A percentile compares a stretch with the other conserved stretches of the same genome.
Conservation (phyloP, 2,329 filamentous ascomycete species). For the Alternaria brassicicola region DNA sequence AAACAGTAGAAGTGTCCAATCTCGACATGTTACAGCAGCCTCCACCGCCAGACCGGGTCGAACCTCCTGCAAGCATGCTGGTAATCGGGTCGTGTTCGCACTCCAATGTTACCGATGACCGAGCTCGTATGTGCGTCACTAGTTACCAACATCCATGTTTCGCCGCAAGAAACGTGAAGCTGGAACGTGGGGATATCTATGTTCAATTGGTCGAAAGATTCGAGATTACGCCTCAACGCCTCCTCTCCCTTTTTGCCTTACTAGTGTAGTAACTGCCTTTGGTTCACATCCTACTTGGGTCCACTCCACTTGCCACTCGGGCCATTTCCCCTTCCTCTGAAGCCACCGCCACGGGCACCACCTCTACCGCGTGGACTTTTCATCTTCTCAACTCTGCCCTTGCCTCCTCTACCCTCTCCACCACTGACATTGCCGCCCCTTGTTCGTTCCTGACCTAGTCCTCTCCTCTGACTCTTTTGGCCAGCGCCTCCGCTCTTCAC, state of each 20-base stretch:
- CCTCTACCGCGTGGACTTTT: constrained; percentile 15
- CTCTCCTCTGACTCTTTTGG: constrained; percentile 39
- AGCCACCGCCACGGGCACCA: constrained; percentile 18
- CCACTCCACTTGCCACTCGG: constrained; percentile 14
- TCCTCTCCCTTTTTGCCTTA: constrained; percentile 7
- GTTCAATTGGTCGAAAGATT: background rate
- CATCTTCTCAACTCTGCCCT: constrained; percentile 18
- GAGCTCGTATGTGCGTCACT: background rate
- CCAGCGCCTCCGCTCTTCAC: constrained; percentile 27
- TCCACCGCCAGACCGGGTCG: background rate
- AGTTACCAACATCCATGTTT: background rate
- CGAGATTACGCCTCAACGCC: background rate
- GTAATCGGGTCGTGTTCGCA: background rate
- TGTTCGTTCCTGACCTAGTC: constrained; percentile 47
- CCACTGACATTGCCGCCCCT: constrained; percentile 33
- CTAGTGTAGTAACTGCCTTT: background rate
- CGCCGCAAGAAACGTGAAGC: background rate
- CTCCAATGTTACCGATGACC: background rate
- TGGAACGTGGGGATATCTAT: background rate
- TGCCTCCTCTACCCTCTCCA: constrained; percentile 25
- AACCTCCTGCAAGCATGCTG: background rate
- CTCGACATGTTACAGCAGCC: background rate
- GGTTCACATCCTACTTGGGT: constrained; percentile 5
- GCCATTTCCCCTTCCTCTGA: constrained; percentile 12
- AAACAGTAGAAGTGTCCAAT: background rate